phyloP scores from a whole-genome alignment of 2,329 filamentous ascomycete species.

The Penicillium sp. region DNA sequence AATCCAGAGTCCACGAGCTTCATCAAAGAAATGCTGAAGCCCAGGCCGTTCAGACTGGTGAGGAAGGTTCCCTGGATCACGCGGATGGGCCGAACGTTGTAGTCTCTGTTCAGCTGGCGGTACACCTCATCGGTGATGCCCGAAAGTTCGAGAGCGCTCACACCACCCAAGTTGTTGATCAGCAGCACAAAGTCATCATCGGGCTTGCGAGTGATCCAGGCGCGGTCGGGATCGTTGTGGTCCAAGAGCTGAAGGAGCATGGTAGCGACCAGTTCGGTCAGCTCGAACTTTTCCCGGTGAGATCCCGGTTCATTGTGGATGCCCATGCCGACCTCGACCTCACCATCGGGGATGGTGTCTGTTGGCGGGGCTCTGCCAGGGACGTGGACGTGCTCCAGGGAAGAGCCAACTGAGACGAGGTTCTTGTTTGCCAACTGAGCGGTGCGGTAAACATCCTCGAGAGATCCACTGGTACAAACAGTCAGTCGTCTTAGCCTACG shows the following conservation, averaged over 20 bases:
- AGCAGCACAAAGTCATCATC: slow-evolving; percentile 55
- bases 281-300: slow-evolving; percentile 42
- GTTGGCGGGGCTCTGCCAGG: slow-evolving; percentile 60
- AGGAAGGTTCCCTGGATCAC: slow-evolving; percentile 61
- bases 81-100: slow-evolving; percentile 53
- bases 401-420: slow-evolving; percentile 74
- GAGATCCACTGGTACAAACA: slow-evolving; percentile 36
- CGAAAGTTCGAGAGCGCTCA: slow-evolving; percentile 58
- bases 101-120: slow-evolving; percentile 50
- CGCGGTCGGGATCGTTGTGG: slow-evolving; percentile 54
- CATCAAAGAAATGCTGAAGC: slow-evolving; percentile 61
- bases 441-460: slow-evolving; percentile 64
- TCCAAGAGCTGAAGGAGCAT: slow-evolving; percentile 61
- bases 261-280: slow-evolving; percentile 46
- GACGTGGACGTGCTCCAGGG: slow-evolving; percentile 83
- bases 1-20: slow-evolving; percentile 54
- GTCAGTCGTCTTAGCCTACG: too few relatives aligned
- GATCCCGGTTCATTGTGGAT: slow-evolving; percentile 60
- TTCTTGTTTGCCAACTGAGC: slow-evolving; percentile 66
- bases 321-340: slow-evolving; percentile 64
- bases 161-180: slow-evolving; percentile 62
- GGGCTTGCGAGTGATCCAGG: slow-evolving; percentile 51
- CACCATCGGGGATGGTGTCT: slow-evolving; percentile 44
- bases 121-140: slow-evolving; percentile 61
- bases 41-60: slow-evolving; percentile 62